A percentile compares a stretch with the other conserved stretches of the same genome.
phyloP scores from a whole-genome alignment of 2,329 filamentous ascomycete genomes.

The Pestalotiopsis sp. region DNA sequence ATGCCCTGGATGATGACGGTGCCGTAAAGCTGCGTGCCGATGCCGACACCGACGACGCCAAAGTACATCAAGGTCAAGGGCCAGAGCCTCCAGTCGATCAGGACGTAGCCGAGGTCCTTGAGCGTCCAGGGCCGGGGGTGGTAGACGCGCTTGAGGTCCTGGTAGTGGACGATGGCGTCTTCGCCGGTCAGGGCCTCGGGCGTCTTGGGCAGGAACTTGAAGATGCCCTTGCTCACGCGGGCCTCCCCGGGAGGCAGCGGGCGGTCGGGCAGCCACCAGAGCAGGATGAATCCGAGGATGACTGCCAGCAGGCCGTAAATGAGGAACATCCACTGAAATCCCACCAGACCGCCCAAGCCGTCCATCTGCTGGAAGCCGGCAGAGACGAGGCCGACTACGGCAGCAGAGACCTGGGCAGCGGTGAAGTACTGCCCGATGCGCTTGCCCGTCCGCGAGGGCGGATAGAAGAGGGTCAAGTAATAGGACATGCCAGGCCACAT shows the following conservation, averaged over 20 bases:
- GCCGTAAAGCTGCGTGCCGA: conserved; percentile 86
- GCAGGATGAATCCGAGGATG: conserved; percentile 69
- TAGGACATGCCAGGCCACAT: conserved; percentile 97
- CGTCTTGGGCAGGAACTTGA: conserved; percentile 68
- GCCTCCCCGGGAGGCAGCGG: conserved; percentile 73
- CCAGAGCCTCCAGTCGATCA: conserved; percentile 88
- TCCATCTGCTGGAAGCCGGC: conserved; percentile 94
- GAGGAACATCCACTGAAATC: conserved; percentile 92
- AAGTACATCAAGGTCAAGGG: conserved; percentile 91
- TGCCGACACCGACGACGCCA: conserved; percentile 89
- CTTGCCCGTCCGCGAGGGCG: conserved; percentile 82
- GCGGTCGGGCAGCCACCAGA: conserved; percentile 91
- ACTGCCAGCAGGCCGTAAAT: conserved; percentile 79
- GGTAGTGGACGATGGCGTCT: conserved; percentile 81
- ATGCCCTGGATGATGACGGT: conserved; percentile 85
- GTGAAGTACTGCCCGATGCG: conserved; percentile 90
- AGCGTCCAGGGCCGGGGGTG: conserved; percentile 73
- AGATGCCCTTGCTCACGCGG: conserved; percentile 51
- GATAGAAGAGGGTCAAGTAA: conserved; percentile 90
- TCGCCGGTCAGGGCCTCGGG: conserved; percentile 74
- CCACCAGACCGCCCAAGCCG: conserved; percentile 72
- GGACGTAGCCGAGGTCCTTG: conserved; percentile 68
- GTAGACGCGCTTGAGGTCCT: conserved; percentile 81
- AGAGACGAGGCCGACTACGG: conserved; percentile 86
- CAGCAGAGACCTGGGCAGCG: conserved; percentile 84